Evolutionary conservation across 2,329 filamentous ascomycete species (phyloP).

Genomic region (Hypoxylon sp.): DNA sequence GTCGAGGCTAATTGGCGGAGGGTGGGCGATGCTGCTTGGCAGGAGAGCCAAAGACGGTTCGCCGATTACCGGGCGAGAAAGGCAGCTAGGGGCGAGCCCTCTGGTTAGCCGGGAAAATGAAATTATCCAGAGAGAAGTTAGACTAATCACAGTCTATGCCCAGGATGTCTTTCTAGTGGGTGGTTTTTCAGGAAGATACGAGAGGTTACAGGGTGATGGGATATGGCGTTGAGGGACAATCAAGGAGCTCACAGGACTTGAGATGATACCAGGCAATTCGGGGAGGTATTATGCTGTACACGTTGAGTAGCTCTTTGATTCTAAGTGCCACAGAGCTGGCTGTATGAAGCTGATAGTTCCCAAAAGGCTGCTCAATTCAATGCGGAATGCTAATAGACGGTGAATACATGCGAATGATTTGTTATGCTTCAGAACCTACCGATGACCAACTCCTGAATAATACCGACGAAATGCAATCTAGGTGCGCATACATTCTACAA

Average conservation of each 20-base stretch:
- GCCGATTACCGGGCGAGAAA: constrained; percentile 22
- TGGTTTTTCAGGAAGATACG: background rate
- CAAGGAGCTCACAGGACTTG: background rate
- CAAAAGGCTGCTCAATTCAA: background rate
- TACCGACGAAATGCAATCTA: background rate
- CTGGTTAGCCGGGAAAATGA: too few relatives aligned
- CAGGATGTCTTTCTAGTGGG: background rate
- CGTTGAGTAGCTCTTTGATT: background rate
- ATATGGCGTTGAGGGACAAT: background rate
- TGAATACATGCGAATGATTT: background rate
- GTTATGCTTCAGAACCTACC: background rate
- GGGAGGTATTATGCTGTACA: background rate
- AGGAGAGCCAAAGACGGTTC: constrained; percentile 44
- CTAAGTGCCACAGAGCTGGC: background rate
- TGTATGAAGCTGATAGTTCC: background rate
- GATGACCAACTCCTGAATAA: background rate
- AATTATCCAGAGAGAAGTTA: background rate
- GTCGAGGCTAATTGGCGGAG: constrained; percentile 57
- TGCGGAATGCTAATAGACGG: background rate
- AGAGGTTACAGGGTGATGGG: background rate
- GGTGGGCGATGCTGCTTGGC: constrained; percentile 57
- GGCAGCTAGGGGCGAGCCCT: background rate
- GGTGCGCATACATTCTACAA: constrained; percentile 61
- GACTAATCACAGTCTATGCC: background rate
- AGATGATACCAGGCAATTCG: background rate